Evolutionary conservation across 805 yeast genomes (phyloP).

Genomic region (Myxozyma melibiosi): DNA sequence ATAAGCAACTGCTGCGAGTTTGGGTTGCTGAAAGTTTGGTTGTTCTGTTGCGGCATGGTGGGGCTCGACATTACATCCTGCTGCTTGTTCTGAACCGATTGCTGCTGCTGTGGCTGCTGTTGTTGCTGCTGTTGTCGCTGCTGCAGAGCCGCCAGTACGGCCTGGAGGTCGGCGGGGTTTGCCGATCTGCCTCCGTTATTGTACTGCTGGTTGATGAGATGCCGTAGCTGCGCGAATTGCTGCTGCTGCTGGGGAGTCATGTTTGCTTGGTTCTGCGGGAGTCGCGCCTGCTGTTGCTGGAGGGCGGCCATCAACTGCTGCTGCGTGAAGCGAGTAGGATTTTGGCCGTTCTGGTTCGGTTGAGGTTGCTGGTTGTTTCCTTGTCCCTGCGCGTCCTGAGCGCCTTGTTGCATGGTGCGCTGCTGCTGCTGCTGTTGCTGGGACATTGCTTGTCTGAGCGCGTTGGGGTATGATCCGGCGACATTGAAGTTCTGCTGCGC

Average conservation of each 20-base stretch:
- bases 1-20: conserved; percentile 7
- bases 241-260: conserved; percentile 18
- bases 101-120: conserved; percentile 22
- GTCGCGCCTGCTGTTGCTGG: conserved; percentile 9
- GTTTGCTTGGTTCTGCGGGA: conserved; percentile 6
- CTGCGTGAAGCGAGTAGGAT: conserved; percentile 19
- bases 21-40: conserved; percentile 5
- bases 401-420: conserved; percentile 9
- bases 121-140: conserved; percentile 21
- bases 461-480: conserved; percentile 25
- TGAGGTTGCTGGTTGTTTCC: conserved; percentile 12
- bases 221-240: conserved; percentile 12
- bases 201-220: conserved; percentile 29
- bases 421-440: conserved; percentile 25
- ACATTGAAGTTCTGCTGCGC: conserved; percentile 8
- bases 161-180: conserved; percentile 25
- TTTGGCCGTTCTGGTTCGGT: conserved; percentile 4
- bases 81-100: conserved; percentile 3
- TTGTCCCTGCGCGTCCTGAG: conserved; percentile 5
- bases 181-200: conserved; percentile 13
- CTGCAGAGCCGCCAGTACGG: conserved; percentile 15
- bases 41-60: conserved; percentile 8
- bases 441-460: conserved; percentile 27
- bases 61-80: conserved; percentile 15
- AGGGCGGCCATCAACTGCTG: conserved; percentile 16